Percentiles rank a stretch among this genome's conserved stretches.
Evolutionary conservation across 257 asterid genomes (phyloP).

Genomic region (Nicotiana undulata): DNA sequence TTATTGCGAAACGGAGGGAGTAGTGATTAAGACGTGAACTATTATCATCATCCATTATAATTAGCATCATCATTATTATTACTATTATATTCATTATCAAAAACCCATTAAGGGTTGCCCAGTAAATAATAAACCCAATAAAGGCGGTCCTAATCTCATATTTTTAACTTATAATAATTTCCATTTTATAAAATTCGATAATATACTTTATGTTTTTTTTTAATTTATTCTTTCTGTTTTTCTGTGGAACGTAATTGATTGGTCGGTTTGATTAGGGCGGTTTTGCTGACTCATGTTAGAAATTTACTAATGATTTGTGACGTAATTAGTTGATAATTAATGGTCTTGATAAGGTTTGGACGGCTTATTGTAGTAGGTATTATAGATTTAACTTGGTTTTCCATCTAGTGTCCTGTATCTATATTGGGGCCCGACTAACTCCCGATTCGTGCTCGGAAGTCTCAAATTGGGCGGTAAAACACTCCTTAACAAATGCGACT

Average conservation of each 20-base stretch:
- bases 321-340: neutral
- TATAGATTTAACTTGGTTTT: neutral
- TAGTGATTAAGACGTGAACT: neutral
- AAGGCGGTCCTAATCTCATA: neutral
- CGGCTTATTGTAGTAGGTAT: neutral
- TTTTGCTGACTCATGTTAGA: neutral
- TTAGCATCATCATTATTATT: no score
- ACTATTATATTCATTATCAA: neutral
- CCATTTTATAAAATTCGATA: neutral
- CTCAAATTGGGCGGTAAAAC: no score
- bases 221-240: neutral
- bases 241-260: neutral
- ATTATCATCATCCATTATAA: neutral
- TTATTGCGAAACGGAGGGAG: no score
- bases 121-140: neutral
- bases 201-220: neutral
- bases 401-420: no score
- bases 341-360: neutral
- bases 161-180: neutral
- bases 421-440: no score
- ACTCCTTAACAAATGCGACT: no score
- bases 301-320: neutral
- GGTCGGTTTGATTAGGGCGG: conserved; percentile 1
- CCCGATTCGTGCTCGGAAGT: no score
- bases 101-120: neutral